These are phyloP conservation scores for Trematosphaeria pertusa DNA, from an alignment of 2,329 filamentous ascomycete genomes.

Conservation along the genomic window DNA sequence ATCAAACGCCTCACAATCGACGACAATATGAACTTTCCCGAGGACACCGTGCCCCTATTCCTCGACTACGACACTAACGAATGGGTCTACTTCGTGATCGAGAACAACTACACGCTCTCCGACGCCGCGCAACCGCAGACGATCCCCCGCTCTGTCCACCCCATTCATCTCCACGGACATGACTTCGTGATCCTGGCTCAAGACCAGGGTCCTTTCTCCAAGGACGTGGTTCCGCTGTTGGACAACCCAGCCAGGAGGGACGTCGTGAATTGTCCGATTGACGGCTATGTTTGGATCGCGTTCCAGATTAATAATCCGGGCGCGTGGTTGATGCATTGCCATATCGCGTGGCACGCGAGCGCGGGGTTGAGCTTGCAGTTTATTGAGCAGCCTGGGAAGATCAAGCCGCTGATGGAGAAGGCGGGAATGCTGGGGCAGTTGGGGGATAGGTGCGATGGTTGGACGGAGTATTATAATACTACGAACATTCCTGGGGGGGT, in stretches of 20 bases:
- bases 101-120: background rate
- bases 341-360: slow-evolving; percentile 22
- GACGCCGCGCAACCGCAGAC: background rate
- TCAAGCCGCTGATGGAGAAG: background rate
- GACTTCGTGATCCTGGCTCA: slow-evolving; percentile 15
- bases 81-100: background rate
- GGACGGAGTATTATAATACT: background rate
- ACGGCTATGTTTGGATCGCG: slow-evolving; percentile 54
- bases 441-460: background rate
- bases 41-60: background rate
- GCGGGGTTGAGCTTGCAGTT: slow-evolving; percentile 17
- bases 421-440: background rate
- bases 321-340: slow-evolving; percentile 7
- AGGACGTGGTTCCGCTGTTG: background rate
- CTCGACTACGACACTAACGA: background rate
- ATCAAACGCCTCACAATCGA: background rate
- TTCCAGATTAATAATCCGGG: slow-evolving; percentile 56
- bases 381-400: slow-evolving; percentile 5
- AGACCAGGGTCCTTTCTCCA: slow-evolving; percentile 5
- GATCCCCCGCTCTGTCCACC: slow-evolving; percentile 17
- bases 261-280: slow-evolving; percentile 27
- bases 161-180: slow-evolving; percentile 27
- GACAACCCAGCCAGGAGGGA: slow-evolving; percentile 38
- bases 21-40: background rate
- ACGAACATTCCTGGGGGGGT: background rate